A percentile compares a stretch with the other conserved stretches of the same genome.
Conservation (phyloP, 1,284 basidiomycete genomes). For the Ceratobasidium sp. region DNA sequence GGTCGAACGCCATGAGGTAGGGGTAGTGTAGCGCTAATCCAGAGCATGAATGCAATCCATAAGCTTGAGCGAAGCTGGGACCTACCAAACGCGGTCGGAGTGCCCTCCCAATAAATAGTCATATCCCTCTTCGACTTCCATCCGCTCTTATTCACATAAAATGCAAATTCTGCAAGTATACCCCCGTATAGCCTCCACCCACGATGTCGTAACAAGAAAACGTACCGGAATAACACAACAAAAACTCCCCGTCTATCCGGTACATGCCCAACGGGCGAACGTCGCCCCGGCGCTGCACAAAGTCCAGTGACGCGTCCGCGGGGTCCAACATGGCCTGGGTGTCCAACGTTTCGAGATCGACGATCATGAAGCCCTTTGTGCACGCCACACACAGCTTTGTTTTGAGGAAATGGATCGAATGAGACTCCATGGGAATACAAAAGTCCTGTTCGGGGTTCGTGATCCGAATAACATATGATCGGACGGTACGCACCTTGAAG, state of each 20-base stretch:
- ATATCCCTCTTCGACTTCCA: constrained; percentile 91
- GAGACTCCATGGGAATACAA: constrained; percentile 97
- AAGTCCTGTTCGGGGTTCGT: constrained; percentile 75
- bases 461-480: constrained; percentile 13
- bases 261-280: constrained; percentile 96
- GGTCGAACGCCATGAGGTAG: constrained; percentile 96
- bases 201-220: constrained; percentile 44
- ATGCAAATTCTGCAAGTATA: constrained; percentile 84
- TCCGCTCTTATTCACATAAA: constrained; percentile 98
- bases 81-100: constrained; percentile 92
- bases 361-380: constrained; percentile 99
- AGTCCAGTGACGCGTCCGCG: constrained; percentile 89
- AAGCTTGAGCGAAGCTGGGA: constrained; percentile 31
- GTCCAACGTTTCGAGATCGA: constrained; percentile 96
- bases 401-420: constrained; percentile 97
- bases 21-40: constrained; percentile 90
- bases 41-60: constrained; percentile 24
- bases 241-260: constrained; percentile 95
- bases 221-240: constrained; percentile 96
- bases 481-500: constrained; percentile 76
- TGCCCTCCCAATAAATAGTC: constrained; percentile 97
- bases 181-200: constrained; percentile 32
- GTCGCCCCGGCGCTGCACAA: constrained; percentile 90
- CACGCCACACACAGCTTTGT: constrained; percentile 98
- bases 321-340: constrained; percentile 97